A percentile compares a stretch with the other conserved stretches of the same genome.
Conservation (phyloP, 306 rosid genomes). For the Prinsepia uniflora region DNA sequence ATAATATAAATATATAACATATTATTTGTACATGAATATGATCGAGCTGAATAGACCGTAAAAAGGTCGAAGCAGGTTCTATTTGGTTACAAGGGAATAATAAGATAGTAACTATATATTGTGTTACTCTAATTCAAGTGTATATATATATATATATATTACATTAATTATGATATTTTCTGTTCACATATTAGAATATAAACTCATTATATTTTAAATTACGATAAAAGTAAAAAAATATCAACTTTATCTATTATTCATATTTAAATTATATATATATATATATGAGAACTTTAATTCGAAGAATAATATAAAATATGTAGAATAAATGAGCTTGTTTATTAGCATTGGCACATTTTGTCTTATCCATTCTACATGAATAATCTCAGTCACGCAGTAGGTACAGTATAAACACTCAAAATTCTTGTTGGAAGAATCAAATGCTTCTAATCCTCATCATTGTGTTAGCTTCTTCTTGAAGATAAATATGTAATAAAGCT, state of each 20-base stretch:
- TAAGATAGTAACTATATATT: no score
- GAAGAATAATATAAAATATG: no score
- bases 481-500: slow-evolving; percentile 16
- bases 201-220: no score
- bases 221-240: no score
- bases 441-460: slow-evolving; percentile 45
- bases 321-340: no score
- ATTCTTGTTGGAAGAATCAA: slow-evolving; percentile 63
- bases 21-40: slow-evolving; percentile 11
- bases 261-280: no score
- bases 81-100: slow-evolving; percentile 10
- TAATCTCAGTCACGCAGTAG: slow-evolving; percentile 18
- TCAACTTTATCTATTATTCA: no score
- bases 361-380: slow-evolving; percentile 59
- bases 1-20: neutral
- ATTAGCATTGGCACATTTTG: slow-evolving; percentile 51
- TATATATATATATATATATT: no score
- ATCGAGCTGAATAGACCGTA: slow-evolving; percentile 29
- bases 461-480: slow-evolving; percentile 57
- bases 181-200: no score
- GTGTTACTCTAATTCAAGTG: no score
- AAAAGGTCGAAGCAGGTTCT: slow-evolving; percentile 39
- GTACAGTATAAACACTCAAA: slow-evolving; percentile 29
- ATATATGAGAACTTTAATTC: no score
- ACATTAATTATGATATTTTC: no score